Base-by-base conservation (phyloP, 2,329 filamentous ascomycete species). In the Xylaria sp. region DNA sequence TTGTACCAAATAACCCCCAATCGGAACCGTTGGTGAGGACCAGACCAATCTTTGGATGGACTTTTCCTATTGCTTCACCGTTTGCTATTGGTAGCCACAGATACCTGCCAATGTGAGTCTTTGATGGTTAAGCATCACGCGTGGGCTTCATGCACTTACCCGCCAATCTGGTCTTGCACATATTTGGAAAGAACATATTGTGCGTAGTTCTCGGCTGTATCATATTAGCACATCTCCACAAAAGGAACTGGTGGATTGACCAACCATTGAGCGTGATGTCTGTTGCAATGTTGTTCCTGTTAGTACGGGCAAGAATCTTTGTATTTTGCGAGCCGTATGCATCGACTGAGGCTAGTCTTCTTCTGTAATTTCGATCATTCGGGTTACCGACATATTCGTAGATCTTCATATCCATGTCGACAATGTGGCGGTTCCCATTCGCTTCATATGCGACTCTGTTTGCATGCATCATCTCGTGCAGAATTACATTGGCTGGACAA, bases 171-270 rank as follows among this genome's bases (percentile, higher is more conserved):
- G 51, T 37, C 21, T 54, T 54, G 51, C 51, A 54, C 51, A 43
- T 54, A 54, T 35, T 54, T 54, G 23, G 51, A 23, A 44, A 54
- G 51, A 54, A 54, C 51, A 54, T 43, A 54, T 54, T 43, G 51
- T 43, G 48, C 48, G 33, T 38, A 51, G 48, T 51, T 51, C 31
- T 51, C 48, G 48, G 48, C 48, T 51, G 31, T 51, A 27, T 51
- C 10, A 17, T 51, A 27, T 51, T 51, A 51, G 48, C 48, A 51
- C 48, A 51, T 51, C 48, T 51, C 33, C 33, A 38, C 48, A 51
- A 40, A 38, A 51, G 33, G 19, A 51, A 51, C 48, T 51, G 33
- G 33, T 51, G 19, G 21, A 51, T 51, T 38, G 33, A 48, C 29
- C 46, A 48, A 48, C 46, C 46, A 48, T 48, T 48, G 21, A 48